Base-by-base conservation (phyloP, 2,329 filamentous ascomycete species). In the Cytospora paraplurivora region DNA sequence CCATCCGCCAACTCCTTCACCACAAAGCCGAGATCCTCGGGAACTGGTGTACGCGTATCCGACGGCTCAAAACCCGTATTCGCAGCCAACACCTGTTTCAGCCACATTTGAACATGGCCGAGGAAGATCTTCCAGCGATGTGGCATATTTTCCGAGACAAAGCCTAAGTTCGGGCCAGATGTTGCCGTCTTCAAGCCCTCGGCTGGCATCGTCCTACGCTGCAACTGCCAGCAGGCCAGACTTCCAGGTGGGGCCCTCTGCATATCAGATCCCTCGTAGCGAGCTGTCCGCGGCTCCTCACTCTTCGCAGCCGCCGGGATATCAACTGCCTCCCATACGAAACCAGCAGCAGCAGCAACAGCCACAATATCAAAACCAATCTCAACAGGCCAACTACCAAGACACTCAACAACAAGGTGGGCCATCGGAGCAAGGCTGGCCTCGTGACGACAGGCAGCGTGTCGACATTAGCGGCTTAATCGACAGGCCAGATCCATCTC, bases 391-490 rank as follows among this genome's bases (percentile, higher is more conserved):
- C 17, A 70, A 72, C 47, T 65, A 65, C 21, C 52, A 63, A 68
- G 34, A 76, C 77, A 41, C 69, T n/a, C 69, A 69, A 38, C 62
- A 64, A 17, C 59, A 56, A 34, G 52, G 58, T 19, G 47, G 47
- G 12, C 59, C 62, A 37, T 50, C 65, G 44, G 62, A 64, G 32
- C 62, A 66, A 27, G 50, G 47, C 33, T 79, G 77, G 73, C 71
- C 72, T 61, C 77, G 81, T 51, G 82, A 84, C 62, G 83, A 85
- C 62, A 79, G 83, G 34, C 75, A 78, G 19, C 81, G 86, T 17
- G 81, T 88, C 56, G 85, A 86, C 69, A 88, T 88, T 66, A 83
- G 81, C 12, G 85, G 85, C 1, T 78, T 86, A 70, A 84, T 90
- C 70, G 86, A 86, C 68, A 84, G 80, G 73, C 80, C 82, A 32